Evolutionary conservation across 108 stramenopile genomes (phyloP).

Genomic region (Skeletonema tropicum): DNA sequence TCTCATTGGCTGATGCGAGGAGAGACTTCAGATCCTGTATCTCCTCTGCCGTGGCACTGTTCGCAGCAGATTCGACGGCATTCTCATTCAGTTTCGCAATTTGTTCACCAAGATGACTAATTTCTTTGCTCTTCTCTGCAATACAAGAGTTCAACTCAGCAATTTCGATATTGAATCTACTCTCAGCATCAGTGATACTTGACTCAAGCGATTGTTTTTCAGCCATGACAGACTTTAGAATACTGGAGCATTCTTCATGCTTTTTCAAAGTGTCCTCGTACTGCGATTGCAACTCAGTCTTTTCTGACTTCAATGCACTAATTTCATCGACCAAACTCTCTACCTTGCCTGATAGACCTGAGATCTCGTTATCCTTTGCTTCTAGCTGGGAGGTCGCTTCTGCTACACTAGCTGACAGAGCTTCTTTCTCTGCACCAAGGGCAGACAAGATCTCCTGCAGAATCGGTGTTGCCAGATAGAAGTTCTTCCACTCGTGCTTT

Average conservation of each 20-base stretch:
- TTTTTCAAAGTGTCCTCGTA: conserved; percentile 10
- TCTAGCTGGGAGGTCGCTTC: conserved; percentile 37
- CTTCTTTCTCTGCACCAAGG: background rate
- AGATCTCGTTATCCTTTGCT: conserved; percentile 24
- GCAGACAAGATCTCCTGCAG: background rate
- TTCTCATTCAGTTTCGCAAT: conserved; percentile 5
- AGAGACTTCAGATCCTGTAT: conserved; percentile 66
- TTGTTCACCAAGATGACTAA: conserved; percentile 7
- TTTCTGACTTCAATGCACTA: conserved; percentile 2
- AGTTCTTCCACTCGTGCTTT: background rate
- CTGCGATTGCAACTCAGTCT: conserved; percentile 16
- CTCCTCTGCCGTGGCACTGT: conserved; percentile 38
- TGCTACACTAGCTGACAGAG: conserved; percentile 1
- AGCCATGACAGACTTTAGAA: background rate
- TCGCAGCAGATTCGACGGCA: conserved; percentile 4
- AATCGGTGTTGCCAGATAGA: background rate
- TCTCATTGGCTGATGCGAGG: conserved; percentile 58
- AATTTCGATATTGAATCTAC: conserved; percentile 3
- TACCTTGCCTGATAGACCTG: conserved; percentile 3
- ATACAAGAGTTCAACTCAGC: conserved; percentile 3
- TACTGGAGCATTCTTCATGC: conserved; percentile 8
- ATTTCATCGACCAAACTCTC: conserved; percentile 9
- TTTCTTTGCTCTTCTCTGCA: conserved; percentile 9
- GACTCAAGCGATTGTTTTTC: background rate
- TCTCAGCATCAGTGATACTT: conserved; percentile 10